phyloP scores from a whole-genome alignment of 225 moss, liverwort and hornwort genomes.

The Marchantia polymorpha region DNA sequence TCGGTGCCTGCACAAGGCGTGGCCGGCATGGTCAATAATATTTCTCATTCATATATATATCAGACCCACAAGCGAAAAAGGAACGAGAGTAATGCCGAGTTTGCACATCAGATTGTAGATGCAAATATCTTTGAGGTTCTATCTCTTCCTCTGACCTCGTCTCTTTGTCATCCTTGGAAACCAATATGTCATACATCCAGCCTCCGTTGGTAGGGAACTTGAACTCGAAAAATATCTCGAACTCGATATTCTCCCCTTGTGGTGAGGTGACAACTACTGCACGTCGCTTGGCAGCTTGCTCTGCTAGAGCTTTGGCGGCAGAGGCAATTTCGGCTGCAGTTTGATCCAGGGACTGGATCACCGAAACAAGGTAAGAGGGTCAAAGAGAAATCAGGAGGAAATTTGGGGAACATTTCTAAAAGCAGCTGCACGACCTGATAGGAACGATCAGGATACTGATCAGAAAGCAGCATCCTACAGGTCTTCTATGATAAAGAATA shows the following conservation, averaged over 20 bases:
- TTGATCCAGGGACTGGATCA: slow-evolving; percentile 62
- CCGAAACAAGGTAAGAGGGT: background rate
- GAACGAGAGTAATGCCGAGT: no score
- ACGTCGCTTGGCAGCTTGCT: slow-evolving; percentile 74
- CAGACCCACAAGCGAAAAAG: background rate
- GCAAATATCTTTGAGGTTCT: background rate
- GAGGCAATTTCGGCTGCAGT: slow-evolving; percentile 53
- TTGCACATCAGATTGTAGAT: background rate
- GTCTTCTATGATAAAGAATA: background rate
- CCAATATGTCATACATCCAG: slow-evolving; percentile 92
- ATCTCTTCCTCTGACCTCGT: slow-evolving; percentile 45
- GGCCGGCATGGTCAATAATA: background rate
- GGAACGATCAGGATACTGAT: background rate
- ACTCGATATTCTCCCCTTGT: slow-evolving; percentile 58
- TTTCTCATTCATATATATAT: background rate
- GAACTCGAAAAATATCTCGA: slow-evolving; percentile 70
- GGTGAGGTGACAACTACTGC: slow-evolving; percentile 52
- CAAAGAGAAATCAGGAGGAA: background rate
- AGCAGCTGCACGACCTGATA: background rate
- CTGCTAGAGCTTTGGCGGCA: slow-evolving; percentile 59
- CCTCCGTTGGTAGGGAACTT: slow-evolving; percentile 96
- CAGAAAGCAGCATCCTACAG: background rate
- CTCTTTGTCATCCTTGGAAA: slow-evolving; percentile 94
- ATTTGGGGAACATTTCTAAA: background rate
- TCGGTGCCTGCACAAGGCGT: slow-evolving; percentile 63